Evolutionary conservation across 306 rosid species (phyloP).

Genomic region (Carpinus fangiana): DNA sequence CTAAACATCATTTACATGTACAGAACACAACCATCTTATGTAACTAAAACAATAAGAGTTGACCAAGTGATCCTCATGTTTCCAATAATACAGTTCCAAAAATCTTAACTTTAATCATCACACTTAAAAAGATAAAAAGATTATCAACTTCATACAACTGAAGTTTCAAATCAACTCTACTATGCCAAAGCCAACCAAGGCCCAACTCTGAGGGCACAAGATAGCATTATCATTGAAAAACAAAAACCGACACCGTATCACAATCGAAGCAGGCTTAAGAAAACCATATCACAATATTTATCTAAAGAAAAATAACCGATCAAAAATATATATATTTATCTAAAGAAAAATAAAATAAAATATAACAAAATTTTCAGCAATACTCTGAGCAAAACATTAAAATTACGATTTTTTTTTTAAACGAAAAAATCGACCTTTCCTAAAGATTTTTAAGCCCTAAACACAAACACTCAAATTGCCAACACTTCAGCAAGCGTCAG

Average conservation of each 20-base stretch:
- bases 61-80: not conserved
- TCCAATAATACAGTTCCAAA: not conserved
- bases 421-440: not conserved
- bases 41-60: not conserved
- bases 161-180: not conserved
- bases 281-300: not conserved
- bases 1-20: not conserved
- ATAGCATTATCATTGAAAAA: not conserved
- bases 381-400: not conserved
- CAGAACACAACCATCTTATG: not conserved
- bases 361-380: not conserved
- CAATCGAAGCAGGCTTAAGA: not conserved
- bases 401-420: too few relatives aligned
- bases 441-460: too few relatives aligned
- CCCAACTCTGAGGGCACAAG: not conserved
- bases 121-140: not conserved
- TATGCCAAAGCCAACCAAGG: not conserved
- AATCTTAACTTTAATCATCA: not conserved
- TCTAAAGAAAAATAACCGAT: not conserved
- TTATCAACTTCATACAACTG: not conserved
- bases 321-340: too few relatives aligned
- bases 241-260: not conserved
- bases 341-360: not conserved
- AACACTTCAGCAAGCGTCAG: not conserved
- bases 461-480: not conserved